Evolutionary conservation across 495 filamentous ascomycete species (phyloP), one percentile per base, ranked within the genome.

Genomic region (Amorphotheca resinae): DNA sequence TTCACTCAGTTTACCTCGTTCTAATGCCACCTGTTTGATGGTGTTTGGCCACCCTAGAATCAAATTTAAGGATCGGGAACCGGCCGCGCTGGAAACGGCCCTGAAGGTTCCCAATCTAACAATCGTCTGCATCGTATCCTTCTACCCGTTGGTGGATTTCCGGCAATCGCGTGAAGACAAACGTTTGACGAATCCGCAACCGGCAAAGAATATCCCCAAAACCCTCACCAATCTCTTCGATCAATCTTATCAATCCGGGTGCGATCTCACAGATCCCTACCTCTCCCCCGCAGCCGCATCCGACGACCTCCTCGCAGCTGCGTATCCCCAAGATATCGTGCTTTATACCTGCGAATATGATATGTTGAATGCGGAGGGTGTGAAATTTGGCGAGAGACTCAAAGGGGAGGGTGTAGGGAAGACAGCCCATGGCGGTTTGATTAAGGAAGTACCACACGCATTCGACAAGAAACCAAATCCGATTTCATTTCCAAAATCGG

Each of bases 401-500:
- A 48, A 46, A 16, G 15, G 20, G 0, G 14, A 33, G 2, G 45
- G 51, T 7, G 62, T 84, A 15, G 70, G 70, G 15, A 91, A 87
- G 61, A 69, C 67, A 4, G 78, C 89, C 0, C 62, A 64, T 22
- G 79, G 80, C 48, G 76, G 72, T 52, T 76, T 84, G 65, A 73
- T 94, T 18, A 69, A 74, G n/a, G 80, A 70, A 18, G 83, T 77
- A 22, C 65, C 67, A 18, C 88, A 95, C 60, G 87, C 69, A 0
- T 95, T 85, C 82, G 87, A 95, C 52, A 93, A 94, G 62, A 74
- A 71, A 18, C 77, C 87, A 32, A 85, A 86, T 58, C 85, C 84
- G 8, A 67, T 82, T 46, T 70, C 73, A n/a, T 52, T 55, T 22
- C 53, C 53, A 4, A 51, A 49, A 23, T 14, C 74, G 63, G 48